phyloP scores from a whole-genome alignment of 441 rosid species.

The Pelargonium myrrhifolium region DNA sequence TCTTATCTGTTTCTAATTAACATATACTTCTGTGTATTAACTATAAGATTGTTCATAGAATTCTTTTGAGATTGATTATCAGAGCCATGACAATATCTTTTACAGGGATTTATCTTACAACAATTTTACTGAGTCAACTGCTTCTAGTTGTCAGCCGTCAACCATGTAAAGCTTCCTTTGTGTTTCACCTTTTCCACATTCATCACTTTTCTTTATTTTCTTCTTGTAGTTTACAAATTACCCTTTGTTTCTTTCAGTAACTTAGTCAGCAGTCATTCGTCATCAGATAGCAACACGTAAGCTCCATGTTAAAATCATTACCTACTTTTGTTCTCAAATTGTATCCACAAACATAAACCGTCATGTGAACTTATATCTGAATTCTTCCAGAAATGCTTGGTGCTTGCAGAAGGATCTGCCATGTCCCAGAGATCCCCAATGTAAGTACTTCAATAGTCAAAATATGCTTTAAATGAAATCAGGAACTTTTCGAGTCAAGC shows the following conservation, averaged over 20 bases:
- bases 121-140: slow-evolving; percentile 46
- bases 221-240: not conserved
- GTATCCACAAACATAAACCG: no score
- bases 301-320: slow-evolving; percentile 14
- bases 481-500: no score
- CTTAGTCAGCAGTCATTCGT: slow-evolving; percentile 46
- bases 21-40: no score
- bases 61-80: no score
- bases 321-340: not conserved
- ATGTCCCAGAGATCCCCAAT: slow-evolving; percentile 32
- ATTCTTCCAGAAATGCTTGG: slow-evolving; percentile 49
- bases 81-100: not conserved
- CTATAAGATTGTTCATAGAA: no score
- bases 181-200: not conserved
- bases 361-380: no score
- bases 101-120: slow-evolving; percentile 87
- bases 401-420: slow-evolving; percentile 59
- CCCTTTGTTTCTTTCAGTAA: slow-evolving; percentile 38
- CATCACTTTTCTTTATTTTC: not conserved
- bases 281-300: slow-evolving; percentile 42
- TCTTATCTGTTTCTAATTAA: not conserved
- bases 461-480: no score
- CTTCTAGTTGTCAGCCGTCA: slow-evolving; percentile 32
- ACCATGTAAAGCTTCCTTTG: slow-evolving; percentile 42
- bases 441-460: slow-evolving; percentile 28